phyloP scores from a whole-genome alignment of 257 asterid species.

The Cinchona pubescens region DNA sequence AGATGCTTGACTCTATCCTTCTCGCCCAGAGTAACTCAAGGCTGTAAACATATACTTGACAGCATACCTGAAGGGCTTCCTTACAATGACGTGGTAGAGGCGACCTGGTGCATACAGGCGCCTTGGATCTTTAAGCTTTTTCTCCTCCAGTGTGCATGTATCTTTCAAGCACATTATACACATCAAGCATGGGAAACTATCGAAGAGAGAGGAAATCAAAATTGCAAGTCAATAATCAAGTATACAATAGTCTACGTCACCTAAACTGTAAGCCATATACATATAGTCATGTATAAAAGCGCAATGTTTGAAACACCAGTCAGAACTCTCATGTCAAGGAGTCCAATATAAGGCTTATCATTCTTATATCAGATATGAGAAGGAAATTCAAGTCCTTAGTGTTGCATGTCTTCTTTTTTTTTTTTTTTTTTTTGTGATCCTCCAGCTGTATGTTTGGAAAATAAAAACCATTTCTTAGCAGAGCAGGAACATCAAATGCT shows the following conservation, averaged over 20 bases:
- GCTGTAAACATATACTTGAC: not conserved
- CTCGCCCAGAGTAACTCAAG: not conserved
- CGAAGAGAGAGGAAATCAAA: conserved; percentile 20
- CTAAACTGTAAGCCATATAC: not conserved
- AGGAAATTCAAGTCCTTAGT: not conserved
- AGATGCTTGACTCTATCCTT: not conserved
- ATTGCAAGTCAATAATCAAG: not conserved
- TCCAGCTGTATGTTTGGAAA: not conserved
- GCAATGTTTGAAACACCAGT: not conserved
- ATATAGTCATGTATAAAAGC: not conserved
- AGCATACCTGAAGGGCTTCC: conserved; percentile 88
- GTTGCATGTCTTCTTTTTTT: not conserved
- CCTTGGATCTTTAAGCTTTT: conserved; percentile 93
- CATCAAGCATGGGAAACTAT: conserved; percentile 92
- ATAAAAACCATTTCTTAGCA: not conserved
- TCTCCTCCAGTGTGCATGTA: conserved; percentile 86
- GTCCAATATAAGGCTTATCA: not conserved
- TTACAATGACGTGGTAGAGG: conserved; percentile 82
- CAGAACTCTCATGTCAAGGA: not conserved
- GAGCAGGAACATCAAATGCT: not conserved
- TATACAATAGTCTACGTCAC: not conserved
- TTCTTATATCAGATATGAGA: not conserved
- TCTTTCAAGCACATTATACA: conserved; percentile 94
- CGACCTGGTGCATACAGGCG: conserved; percentile 98
- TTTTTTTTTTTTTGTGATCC: not conserved